A percentile compares a stretch with the other conserved stretches of the same genome.
These are phyloP conservation scores for Claviceps cyperi DNA, from an alignment of 2,329 filamentous ascomycete genomes.

Conservation along the genomic window DNA sequence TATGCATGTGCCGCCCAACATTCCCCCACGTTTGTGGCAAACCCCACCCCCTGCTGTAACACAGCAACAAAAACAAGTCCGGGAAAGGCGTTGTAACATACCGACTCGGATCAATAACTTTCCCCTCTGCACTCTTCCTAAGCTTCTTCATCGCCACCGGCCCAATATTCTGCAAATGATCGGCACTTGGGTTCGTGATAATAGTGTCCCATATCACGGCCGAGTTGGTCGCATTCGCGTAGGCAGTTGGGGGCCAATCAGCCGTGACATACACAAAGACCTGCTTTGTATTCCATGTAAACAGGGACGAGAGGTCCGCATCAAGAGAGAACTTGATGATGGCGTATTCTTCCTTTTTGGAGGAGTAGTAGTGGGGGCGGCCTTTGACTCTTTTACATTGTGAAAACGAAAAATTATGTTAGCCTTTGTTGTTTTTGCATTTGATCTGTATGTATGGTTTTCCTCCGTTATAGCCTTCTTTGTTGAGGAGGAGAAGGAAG, in stretches of 20 bases:
- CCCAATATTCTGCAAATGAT: slow-evolving; percentile 46
- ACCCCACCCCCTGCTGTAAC: not conserved
- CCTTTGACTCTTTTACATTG: slow-evolving; percentile 58
- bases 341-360: slow-evolving; percentile 89
- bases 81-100: slow-evolving; percentile 14
- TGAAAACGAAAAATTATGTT: not conserved
- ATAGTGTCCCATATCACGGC: slow-evolving; percentile 94
- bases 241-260: slow-evolving; percentile 38
- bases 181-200: slow-evolving; percentile 59
- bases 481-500: too few species aligned
- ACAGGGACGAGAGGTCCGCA: slow-evolving; percentile 78
- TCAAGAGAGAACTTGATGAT: slow-evolving; percentile 87
- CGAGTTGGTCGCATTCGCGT: slow-evolving; percentile 39
- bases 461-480: too few species aligned
- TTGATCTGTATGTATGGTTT: not conserved
- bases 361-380: slow-evolving; percentile 87
- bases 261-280: slow-evolving; percentile 93
- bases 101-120: slow-evolving; percentile 44
- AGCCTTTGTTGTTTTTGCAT: not conserved
- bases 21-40: not conserved
- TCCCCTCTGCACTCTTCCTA: slow-evolving; percentile 42
- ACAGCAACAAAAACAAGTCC: too few species aligned
- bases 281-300: slow-evolving; percentile 99
- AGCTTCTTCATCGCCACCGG: slow-evolving; percentile 49
- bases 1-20: not conserved